These are phyloP conservation scores for Kwoniella pini DNA, from an alignment of 768 basidiomycete species.

Conservation along the genomic window DNA sequence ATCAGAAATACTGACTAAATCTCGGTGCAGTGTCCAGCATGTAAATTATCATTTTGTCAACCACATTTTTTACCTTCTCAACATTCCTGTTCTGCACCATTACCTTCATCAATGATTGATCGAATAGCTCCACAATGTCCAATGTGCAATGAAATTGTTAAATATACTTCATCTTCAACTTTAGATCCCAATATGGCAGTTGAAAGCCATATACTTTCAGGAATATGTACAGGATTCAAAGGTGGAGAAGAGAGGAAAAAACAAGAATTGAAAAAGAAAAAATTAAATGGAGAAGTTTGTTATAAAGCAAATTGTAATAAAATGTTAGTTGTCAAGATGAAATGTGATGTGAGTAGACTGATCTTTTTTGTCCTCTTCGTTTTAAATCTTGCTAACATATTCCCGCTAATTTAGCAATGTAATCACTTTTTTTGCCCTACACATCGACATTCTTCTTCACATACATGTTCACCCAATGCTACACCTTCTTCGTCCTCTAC, in stretches of 20 bases:
- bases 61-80: constrained; percentile 51
- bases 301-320: constrained; percentile 49
- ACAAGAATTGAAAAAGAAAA: constrained; percentile 45
- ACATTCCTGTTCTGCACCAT: constrained; percentile 45
- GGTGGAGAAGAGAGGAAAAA: constrained; percentile 44
- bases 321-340: constrained; percentile 49
- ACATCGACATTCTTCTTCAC: constrained; percentile 48
- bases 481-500: constrained; percentile 22
- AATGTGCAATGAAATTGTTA: constrained; percentile 45
- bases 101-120: constrained; percentile 47
- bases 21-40: constrained; percentile 55
- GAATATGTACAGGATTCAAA: constrained; percentile 39
- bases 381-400: background rate
- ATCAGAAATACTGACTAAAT: no score
- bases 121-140: constrained; percentile 52
- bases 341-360: constrained; percentile 47
- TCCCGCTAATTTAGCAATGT: constrained; percentile 31
- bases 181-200: constrained; percentile 47
- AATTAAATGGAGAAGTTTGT: constrained; percentile 50
- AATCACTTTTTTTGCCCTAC: constrained; percentile 49
- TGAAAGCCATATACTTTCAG: constrained; percentile 42
- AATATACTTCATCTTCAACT: constrained; percentile 20
- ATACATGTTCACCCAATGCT: constrained; percentile 33
- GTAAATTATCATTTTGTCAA: constrained; percentile 50
- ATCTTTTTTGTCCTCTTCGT: background rate